These are phyloP conservation scores for Magnaporthiopsis incrustans DNA, from an alignment of 2,329 filamentous ascomycete genomes.

Conservation along the genomic window DNA sequence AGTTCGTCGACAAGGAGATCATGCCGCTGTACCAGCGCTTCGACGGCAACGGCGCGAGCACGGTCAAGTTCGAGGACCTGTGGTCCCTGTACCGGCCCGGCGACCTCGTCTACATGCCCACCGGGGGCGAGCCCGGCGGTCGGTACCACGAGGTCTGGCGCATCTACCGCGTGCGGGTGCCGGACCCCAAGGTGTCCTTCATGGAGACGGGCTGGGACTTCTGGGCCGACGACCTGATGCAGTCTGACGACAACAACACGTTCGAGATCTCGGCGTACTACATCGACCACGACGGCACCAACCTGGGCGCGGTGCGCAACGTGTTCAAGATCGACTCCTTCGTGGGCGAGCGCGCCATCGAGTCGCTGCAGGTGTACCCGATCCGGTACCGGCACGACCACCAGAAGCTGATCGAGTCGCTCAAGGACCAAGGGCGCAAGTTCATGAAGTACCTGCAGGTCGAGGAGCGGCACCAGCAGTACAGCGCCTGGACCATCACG, in stretches of 20 bases:
- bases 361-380: constrained; percentile 29
- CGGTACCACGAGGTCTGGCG: constrained; percentile 22
- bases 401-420: constrained; percentile 23
- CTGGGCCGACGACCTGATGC: constrained; percentile 18
- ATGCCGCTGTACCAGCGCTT: constrained; percentile 26
- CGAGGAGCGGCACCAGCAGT: constrained; percentile 26
- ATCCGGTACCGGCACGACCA: constrained; percentile 29
- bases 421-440: constrained; percentile 5
- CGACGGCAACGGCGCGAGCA: constrained; percentile 6
- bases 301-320: constrained; percentile 29
- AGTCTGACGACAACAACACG: constrained; percentile 12
- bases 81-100: constrained; percentile 32
- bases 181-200: constrained; percentile 14
- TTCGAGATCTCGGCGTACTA: constrained; percentile 22
- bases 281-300: constrained; percentile 32
- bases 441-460: constrained; percentile 19
- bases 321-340: constrained; percentile 29
- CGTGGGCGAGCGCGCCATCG: constrained; percentile 28
- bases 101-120: constrained; percentile 30
- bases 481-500: constrained; percentile 34
- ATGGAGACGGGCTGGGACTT: constrained; percentile 16
- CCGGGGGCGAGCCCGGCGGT: background rate
- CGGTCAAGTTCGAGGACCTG: constrained; percentile 27
- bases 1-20: constrained; percentile 34
- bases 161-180: constrained; percentile 24